These are phyloP conservation scores for Cytospora piceicola DNA, from an alignment of 2,329 filamentous ascomycete species.

Conservation along the genomic window DNA sequence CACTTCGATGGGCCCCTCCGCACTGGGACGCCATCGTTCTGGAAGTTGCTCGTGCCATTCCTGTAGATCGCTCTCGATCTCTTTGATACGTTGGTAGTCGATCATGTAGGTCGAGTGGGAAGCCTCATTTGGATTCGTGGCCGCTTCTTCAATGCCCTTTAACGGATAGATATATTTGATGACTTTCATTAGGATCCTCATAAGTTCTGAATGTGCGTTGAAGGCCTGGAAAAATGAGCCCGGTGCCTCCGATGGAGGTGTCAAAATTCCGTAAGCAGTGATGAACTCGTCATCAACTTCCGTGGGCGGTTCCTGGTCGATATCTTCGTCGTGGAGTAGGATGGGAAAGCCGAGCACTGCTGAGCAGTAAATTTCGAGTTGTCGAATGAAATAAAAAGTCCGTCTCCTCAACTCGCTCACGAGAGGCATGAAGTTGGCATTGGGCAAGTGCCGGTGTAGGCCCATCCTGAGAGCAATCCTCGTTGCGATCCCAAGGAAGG, in stretches of 20 bases:
- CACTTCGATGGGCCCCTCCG: constrained; percentile 74
- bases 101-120: constrained; percentile 62
- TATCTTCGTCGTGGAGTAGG: constrained; percentile 65
- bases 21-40: constrained; percentile 75
- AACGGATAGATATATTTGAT: constrained; percentile 69
- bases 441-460: constrained; percentile 72
- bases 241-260: constrained; percentile 58
- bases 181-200: constrained; percentile 67
- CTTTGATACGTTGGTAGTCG: constrained; percentile 65
- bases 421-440: constrained; percentile 64
- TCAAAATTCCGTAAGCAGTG: constrained; percentile 59
- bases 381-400: constrained; percentile 69
- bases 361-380: constrained; percentile 73
- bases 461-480: constrained; percentile 78
- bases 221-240: constrained; percentile 64
- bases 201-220: constrained; percentile 67
- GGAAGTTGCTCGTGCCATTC: constrained; percentile 71
- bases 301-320: constrained; percentile 67
- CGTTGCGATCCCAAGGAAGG: constrained; percentile 77
- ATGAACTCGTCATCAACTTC: constrained; percentile 72
- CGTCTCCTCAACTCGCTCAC: constrained; percentile 67
- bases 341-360: constrained; percentile 69
- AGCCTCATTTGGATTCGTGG: constrained; percentile 41
- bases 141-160: constrained; percentile 56
- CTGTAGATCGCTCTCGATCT: constrained; percentile 66